Evolutionary conservation across 1,284 basidiomycete species (phyloP).

Genomic region (Ustilago esculenta): DNA sequence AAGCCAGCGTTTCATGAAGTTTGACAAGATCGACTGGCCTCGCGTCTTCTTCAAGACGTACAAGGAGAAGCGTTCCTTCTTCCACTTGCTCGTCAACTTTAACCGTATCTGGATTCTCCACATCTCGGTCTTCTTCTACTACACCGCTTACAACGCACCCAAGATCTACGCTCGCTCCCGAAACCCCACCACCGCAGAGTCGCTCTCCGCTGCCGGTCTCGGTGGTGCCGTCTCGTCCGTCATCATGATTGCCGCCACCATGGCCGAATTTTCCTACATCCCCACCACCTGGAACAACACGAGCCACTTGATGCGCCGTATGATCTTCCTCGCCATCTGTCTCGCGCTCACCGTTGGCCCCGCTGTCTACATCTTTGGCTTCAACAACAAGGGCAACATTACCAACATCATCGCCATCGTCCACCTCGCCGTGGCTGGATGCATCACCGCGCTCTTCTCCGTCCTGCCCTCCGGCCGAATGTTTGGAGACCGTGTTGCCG

Average conservation of each 20-base stretch:
- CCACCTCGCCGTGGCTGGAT: slow-evolving; percentile 59
- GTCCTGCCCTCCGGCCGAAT: slow-evolving; percentile 63
- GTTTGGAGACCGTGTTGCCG: slow-evolving; percentile 66
- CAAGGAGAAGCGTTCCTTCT: slow-evolving; percentile 66
- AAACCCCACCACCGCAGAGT: slow-evolving; percentile 54
- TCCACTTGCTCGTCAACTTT: slow-evolving; percentile 67
- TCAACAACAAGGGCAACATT: slow-evolving; percentile 54
- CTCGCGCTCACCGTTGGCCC: slow-evolving; percentile 64
- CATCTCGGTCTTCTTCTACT: slow-evolving; percentile 67
- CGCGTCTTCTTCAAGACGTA: slow-evolving; percentile 67
- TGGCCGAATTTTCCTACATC: slow-evolving; percentile 65
- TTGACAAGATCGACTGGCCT: slow-evolving; percentile 67
- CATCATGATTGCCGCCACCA: slow-evolving; percentile 65
- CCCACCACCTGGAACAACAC: slow-evolving; percentile 67
- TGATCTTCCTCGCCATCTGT: slow-evolving; percentile 64
- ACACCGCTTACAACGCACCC: slow-evolving; percentile 80
- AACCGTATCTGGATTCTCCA: slow-evolving; percentile 67
- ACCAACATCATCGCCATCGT: slow-evolving; percentile 57
- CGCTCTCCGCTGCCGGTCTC: slow-evolving; percentile 63
- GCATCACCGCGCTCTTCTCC: slow-evolving; percentile 64
- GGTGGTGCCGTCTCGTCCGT: slow-evolving; percentile 65
- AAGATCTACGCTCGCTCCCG: slow-evolving; percentile 77
- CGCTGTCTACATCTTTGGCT: slow-evolving; percentile 65
- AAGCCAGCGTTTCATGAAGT: slow-evolving; percentile 67
- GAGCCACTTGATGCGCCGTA: slow-evolving; percentile 62